These are phyloP conservation scores for Fusarium pilosicola DNA, from an alignment of 2,329 filamentous ascomycete genomes.

Conservation along the genomic window DNA sequence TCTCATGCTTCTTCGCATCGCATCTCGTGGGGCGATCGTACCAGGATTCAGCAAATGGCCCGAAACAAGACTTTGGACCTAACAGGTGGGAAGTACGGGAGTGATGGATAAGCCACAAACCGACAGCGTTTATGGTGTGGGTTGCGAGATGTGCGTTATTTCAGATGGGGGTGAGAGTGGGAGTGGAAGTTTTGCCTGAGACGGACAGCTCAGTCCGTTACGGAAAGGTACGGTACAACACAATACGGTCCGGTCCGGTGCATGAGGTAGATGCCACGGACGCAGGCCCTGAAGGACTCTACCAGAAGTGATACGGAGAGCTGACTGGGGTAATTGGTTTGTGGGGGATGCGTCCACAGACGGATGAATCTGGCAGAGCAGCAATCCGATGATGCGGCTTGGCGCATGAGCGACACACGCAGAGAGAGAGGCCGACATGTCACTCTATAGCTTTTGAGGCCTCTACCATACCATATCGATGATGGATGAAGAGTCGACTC, in stretches of 20 bases:
- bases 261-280: background rate
- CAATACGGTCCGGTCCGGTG: background rate
- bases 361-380: conserved; percentile 6
- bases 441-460: background rate
- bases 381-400: conserved; percentile 31
- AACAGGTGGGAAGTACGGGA: background rate
- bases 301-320: background rate
- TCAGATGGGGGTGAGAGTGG: conserved; percentile 2
- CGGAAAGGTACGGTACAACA: background rate
- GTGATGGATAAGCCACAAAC: background rate
- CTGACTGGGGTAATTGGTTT: conserved; percentile 8
- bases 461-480: conserved; percentile 6
- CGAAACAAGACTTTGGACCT: background rate
- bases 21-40: conserved; percentile 26
- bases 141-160: conserved; percentile 29
- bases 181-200: background rate
- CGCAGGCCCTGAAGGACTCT: background rate
- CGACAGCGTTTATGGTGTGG: background rate
- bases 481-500: background rate
- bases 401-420: conserved; percentile 28
- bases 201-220: background rate
- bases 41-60: conserved; percentile 10
- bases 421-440: background rate
- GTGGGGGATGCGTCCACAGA: background rate
- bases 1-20: background rate